Conservation (phyloP, 257 asterid genomes). For the Solanum bulbocastanum region DNA sequence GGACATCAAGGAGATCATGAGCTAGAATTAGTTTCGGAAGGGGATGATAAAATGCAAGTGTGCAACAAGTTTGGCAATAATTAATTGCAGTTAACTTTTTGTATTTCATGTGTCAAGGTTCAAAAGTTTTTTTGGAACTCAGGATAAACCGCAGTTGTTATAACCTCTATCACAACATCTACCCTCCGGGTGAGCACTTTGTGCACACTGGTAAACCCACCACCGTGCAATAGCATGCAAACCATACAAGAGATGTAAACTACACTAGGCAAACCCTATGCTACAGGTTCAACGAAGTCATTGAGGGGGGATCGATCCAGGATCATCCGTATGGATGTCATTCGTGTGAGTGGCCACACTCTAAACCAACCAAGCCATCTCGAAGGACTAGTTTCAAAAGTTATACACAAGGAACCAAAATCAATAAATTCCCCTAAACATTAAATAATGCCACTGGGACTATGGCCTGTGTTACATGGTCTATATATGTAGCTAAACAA, state of each 20-base stretch:
- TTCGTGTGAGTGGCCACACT: too few species aligned
- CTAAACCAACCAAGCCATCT: too few species aligned
- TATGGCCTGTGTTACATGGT: not conserved
- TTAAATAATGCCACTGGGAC: not conserved
- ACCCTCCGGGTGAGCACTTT: accelerated
- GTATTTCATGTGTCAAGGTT: not conserved
- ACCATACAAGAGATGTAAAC: too few species aligned
- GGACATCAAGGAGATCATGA: not conserved
- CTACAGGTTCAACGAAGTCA: too few species aligned
- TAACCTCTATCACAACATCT: too few species aligned
- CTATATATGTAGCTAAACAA: not conserved
- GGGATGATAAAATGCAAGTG: not conserved
- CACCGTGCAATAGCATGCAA: too few species aligned
- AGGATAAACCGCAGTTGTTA: accelerated
- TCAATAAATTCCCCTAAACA: not conserved
- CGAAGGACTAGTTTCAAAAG: not conserved
- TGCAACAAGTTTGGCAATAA: not conserved
- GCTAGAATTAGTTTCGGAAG: not conserved
- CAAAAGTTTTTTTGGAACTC: too few species aligned
- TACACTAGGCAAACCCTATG: too few species aligned
- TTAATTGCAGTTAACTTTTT: not conserved
- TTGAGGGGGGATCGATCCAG: too few species aligned
- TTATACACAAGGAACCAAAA: not conserved
- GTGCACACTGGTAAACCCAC: accelerated
- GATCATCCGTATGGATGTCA: too few species aligned